phyloP scores from a whole-genome alignment of 75 land plant species.

The Pinus taeda region DNA sequence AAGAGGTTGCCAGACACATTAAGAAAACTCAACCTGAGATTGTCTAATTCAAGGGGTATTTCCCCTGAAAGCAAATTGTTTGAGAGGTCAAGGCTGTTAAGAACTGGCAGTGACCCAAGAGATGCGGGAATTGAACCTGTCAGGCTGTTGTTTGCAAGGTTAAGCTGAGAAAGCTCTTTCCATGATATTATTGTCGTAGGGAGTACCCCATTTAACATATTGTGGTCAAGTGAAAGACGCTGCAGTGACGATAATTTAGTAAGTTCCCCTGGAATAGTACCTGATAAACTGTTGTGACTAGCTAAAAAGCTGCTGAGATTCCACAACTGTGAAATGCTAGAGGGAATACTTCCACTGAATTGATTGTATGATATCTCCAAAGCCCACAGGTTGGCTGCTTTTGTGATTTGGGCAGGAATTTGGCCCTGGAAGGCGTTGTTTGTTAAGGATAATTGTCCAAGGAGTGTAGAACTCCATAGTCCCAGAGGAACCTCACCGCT shows the following conservation, averaged over 20 bases:
- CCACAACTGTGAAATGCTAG: slow-evolving; percentile 6
- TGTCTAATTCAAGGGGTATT: slow-evolving; percentile 32
- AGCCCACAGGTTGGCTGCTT: slow-evolving; percentile 15
- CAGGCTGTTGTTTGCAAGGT: slow-evolving; percentile 35
- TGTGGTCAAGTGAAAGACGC: slow-evolving; percentile 28
- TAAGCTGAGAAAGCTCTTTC: slow-evolving; percentile 12
- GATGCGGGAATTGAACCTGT: slow-evolving; percentile 48
- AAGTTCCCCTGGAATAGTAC: slow-evolving; percentile 36
- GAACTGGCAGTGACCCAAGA: slow-evolving; percentile 26
- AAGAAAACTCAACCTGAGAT: slow-evolving; percentile 21
- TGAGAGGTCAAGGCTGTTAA: slow-evolving; percentile 38
- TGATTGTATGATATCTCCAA: slow-evolving; percentile 43
- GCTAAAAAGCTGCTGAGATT: slow-evolving; percentile 13
- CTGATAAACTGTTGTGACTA: slow-evolving; percentile 44
- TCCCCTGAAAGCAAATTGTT: slow-evolving; percentile 36
- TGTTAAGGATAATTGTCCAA: slow-evolving; percentile 21
- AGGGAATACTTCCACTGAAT: slow-evolving; percentile 27
- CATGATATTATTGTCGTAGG: slow-evolving; percentile 16
- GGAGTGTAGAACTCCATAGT: slow-evolving; percentile 27
- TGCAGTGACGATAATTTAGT: slow-evolving; percentile 11
- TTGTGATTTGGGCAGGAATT: slow-evolving; percentile 29
- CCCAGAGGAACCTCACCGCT: slow-evolving; percentile 25
- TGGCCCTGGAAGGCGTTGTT: slow-evolving; percentile 52
- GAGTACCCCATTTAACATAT: slow-evolving; percentile 29
- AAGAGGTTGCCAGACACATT: slow-evolving; percentile 47